phyloP scores from a whole-genome alignment of 768 basidiomycete genomes.

The Gyrodon lividus region DNA sequence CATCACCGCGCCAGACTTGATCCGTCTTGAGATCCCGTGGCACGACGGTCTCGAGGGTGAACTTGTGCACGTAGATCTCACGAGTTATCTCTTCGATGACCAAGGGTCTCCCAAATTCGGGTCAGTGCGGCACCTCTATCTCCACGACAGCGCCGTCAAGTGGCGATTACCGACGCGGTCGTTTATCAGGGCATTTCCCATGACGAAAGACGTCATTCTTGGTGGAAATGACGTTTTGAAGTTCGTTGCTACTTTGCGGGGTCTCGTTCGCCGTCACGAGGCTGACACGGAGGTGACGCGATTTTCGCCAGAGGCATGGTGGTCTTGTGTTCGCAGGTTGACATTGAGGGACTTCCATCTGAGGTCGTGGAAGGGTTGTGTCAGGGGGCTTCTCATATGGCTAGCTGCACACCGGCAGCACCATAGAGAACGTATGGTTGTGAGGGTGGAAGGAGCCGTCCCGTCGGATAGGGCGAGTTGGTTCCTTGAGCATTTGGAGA shows the following conservation, averaged over 20 bases:
- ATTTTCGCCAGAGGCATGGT: conserved; percentile 6
- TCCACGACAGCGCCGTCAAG: conserved; percentile 10
- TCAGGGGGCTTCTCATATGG: conserved; percentile 18
- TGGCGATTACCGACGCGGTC: conserved; percentile 15
- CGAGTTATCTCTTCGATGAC: conserved; percentile 10
- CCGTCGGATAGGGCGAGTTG: background rate
- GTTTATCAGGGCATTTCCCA: conserved; percentile 16
- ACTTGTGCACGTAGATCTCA: conserved; percentile 2
- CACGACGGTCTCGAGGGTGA: conserved; percentile 14
- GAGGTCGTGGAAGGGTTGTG: conserved; percentile 12
- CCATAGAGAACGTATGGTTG: background rate
- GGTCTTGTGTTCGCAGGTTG: conserved; percentile 5
- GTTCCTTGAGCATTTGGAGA: background rate
- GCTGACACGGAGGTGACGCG: background rate
- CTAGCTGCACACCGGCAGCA: conserved; percentile 8
- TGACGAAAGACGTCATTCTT: conserved; percentile 13
- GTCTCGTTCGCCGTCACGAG: conserved; percentile 1
- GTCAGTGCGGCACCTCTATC: conserved; percentile 8
- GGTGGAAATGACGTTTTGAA: conserved; percentile 11
- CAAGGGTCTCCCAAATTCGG: conserved; percentile 13
- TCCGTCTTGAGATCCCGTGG: conserved; percentile 18
- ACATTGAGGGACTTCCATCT: conserved; percentile 12
- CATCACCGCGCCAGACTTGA: conserved; percentile 9
- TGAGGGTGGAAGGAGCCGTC: background rate
- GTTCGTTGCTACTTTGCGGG: conserved; percentile 13